Evolutionary conservation across 495 filamentous ascomycete genomes (phyloP).

Genomic region (Evansstolkia leycettana): DNA sequence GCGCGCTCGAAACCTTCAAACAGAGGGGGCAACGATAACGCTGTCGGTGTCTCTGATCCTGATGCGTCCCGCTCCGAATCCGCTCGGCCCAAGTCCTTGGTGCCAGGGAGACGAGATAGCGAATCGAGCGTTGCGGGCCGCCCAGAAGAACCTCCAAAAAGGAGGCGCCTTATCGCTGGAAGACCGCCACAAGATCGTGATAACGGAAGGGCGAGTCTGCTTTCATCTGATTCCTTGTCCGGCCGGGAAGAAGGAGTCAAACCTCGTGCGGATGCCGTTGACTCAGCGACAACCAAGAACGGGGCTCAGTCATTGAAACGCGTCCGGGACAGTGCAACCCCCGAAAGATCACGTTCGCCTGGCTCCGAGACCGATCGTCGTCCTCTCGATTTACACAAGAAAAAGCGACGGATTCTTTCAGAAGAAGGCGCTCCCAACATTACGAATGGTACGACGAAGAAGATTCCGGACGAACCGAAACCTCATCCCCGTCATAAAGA

Average conservation of each 20-base stretch:
- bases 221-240: conserved; percentile 32
- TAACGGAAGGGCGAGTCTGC: conserved; percentile 21
- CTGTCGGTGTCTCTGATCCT: conserved; percentile 16
- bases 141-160: conserved; percentile 24
- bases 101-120: conserved; percentile 19
- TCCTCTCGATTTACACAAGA: conserved; percentile 26
- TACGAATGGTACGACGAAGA: conserved; percentile 20
- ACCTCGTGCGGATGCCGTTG: conserved; percentile 22
- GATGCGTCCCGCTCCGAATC: conserved; percentile 15
- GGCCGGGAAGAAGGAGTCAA: conserved; percentile 24
- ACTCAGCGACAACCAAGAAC: conserved; percentile 12
- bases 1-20: conserved; percentile 14
- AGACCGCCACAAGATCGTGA: conserved; percentile 30
- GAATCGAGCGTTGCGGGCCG: conserved; percentile 19
- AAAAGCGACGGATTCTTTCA: conserved; percentile 37
- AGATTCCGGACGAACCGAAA: conserved; percentile 15
- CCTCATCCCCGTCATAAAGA: conserved; percentile 14
- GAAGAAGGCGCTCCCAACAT: conserved; percentile 25
- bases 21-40: conserved; percentile 11
- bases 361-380: conserved; percentile 31
- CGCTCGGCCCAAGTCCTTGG: conserved; percentile 12
- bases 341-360: conserved; percentile 44
- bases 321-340: conserved; percentile 53
- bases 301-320: conserved; percentile 37
- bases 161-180: conserved; percentile 31